Conservation (phyloP, 768 basidiomycete species). For the Ramaria sp. region DNA sequence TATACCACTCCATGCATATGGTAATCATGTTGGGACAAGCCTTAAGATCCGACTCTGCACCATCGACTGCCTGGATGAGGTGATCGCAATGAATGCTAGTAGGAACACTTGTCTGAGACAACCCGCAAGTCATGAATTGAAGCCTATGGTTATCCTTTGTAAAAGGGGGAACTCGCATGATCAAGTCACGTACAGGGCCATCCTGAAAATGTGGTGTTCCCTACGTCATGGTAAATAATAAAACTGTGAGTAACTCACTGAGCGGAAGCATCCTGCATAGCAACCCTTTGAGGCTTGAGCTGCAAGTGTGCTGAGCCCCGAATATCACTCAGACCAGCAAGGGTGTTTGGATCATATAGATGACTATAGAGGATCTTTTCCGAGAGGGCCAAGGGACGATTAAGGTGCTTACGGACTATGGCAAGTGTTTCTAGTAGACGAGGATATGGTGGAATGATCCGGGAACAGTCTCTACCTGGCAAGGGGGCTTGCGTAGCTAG, state of each 20-base stretch:
- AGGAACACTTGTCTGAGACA: constrained; percentile 73
- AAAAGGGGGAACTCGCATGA: background rate
- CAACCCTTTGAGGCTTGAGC: constrained; percentile 84
- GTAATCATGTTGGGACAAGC: constrained; percentile 24
- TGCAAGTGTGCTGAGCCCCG: constrained; percentile 87
- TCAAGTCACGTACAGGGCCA: constrained; percentile 3
- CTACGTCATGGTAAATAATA: background rate
- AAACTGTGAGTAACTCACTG: constrained; percentile 44
- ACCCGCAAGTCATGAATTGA: constrained; percentile 97
- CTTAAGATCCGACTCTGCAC: constrained; percentile 78
- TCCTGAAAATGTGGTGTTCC: background rate
- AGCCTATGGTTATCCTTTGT: constrained; percentile 35
- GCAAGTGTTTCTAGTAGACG: constrained; percentile 59
- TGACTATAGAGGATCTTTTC: constrained; percentile 98
- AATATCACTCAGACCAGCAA: constrained; percentile 54
- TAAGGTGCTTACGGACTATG: constrained; percentile 55
- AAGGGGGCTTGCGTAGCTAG: constrained; percentile 31
- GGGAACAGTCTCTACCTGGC: constrained; percentile 45
- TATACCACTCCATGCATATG: background rate
- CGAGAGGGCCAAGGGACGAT: constrained; percentile 80
- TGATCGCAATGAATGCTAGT: constrained; percentile 97
- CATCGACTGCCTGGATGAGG: constrained; percentile 87
- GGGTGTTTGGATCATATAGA: constrained; percentile 62
- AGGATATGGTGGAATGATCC: constrained; percentile 81
- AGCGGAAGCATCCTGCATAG: constrained; percentile 92